These are phyloP conservation scores for Saccharomyces pastorianus DNA, from an alignment of 1,139 yeast genomes.

Conservation along the genomic window DNA sequence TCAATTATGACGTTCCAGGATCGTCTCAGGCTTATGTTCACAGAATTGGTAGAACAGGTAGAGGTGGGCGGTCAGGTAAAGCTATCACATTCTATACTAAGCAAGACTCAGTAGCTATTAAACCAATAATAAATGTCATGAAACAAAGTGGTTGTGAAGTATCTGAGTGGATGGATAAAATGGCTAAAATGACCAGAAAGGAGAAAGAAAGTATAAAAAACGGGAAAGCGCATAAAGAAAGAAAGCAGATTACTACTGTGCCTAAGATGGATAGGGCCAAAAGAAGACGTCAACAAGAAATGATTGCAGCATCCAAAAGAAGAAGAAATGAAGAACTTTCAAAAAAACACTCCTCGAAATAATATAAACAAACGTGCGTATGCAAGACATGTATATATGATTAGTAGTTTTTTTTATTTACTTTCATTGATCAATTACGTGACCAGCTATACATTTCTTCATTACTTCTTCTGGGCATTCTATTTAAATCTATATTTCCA, in stretches of 20 bases:
- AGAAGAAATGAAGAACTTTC: constrained; percentile 34
- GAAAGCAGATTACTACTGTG: constrained; percentile 79
- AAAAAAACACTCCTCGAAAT: background rate
- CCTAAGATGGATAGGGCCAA: constrained; percentile 63
- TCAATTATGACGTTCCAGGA: constrained; percentile 94
- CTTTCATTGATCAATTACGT: background rate
- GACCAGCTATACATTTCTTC: background rate
- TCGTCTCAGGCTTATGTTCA: constrained; percentile 93
- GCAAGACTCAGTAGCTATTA: constrained; percentile 68
- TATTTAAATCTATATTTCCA: background rate
- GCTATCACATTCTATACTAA: constrained; percentile 92
- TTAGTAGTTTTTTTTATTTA: background rate
- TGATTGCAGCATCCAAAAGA: constrained; percentile 74
- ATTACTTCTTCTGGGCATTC: background rate
- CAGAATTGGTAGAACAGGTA: constrained; percentile 96
- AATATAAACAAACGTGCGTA: background rate
- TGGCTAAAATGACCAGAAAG: constrained; percentile 59
- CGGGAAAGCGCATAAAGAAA: constrained; percentile 35
- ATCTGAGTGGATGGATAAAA: constrained; percentile 74
- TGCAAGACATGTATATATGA: background rate
- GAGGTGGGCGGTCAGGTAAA: constrained; percentile 80
- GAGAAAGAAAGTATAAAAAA: constrained; percentile 59
- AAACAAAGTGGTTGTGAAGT: constrained; percentile 76
- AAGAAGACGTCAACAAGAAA: constrained; percentile 54
- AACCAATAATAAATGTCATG: constrained; percentile 89